phyloP scores from a whole-genome alignment of 2,329 filamentous ascomycete species.

The Tolypocladium inflatum region DNA sequence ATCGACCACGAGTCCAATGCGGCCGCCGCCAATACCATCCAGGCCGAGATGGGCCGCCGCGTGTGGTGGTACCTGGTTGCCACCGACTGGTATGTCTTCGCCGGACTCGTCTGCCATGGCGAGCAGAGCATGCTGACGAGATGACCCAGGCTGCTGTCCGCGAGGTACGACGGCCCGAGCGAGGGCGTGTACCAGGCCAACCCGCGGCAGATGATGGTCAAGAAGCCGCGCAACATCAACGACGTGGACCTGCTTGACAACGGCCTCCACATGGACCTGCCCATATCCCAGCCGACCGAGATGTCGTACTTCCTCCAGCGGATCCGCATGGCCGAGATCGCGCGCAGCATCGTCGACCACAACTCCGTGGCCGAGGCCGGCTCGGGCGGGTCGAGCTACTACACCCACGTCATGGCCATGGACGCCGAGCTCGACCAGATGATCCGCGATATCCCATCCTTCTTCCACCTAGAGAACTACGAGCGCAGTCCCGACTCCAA shows the following conservation, averaged over 20 bases:
- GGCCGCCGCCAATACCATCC: background rate
- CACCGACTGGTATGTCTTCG: background rate
- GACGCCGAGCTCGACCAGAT: background rate
- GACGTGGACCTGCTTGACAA: background rate
- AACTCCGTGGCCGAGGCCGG: background rate
- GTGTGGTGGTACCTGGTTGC: background rate
- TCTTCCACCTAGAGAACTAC: background rate
- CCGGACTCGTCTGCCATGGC: background rate
- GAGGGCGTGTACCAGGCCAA: background rate
- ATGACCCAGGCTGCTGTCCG: background rate
- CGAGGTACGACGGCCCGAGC: background rate
- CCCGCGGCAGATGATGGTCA: background rate
- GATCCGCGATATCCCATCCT: background rate
- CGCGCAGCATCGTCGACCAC: background rate
- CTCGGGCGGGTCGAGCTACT: background rate
- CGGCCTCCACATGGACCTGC: background rate
- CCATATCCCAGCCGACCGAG: background rate
- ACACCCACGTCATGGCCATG: background rate
- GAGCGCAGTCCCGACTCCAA: background rate
- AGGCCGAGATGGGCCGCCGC: background rate
- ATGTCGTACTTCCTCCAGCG: constrained; percentile 1
- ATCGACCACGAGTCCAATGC: background rate
- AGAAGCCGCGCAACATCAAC: constrained; percentile 1
- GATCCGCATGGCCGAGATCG: background rate
- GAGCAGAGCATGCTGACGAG: background rate